Conservation (phyloP, 306 rosid species). For the Luffa aegyptiaca region DNA sequence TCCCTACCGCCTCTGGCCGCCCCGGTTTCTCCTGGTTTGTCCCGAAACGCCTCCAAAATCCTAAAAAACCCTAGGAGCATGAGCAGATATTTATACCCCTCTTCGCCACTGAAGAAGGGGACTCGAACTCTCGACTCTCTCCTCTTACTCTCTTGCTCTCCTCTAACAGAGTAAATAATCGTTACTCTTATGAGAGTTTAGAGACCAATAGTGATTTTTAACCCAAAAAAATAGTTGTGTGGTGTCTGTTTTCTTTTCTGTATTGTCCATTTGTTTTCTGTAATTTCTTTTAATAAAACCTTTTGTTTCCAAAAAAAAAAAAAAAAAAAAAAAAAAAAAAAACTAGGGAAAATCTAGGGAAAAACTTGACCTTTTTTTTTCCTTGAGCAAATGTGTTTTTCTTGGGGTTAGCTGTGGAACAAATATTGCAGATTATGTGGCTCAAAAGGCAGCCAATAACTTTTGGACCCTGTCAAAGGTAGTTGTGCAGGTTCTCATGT, state of each 20-base stretch:
- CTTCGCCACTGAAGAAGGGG: no score
- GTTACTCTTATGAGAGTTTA: no score
- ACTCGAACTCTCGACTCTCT: no score
- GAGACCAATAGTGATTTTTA: no score
- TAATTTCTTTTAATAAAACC: not conserved
- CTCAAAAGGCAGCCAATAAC: conserved; percentile 84
- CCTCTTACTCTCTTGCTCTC: no score
- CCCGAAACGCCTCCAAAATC: no score
- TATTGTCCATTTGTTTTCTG: not conserved
- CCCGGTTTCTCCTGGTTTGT: no score
- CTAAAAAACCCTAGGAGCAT: no score
- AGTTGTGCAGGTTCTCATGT: conserved; percentile 82
- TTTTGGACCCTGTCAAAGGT: conserved; percentile 89
- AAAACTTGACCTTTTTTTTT: not conserved
- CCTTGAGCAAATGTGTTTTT: conserved; percentile 72
- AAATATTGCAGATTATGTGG: conserved; percentile 82
- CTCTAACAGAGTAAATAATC: no score
- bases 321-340: no score
- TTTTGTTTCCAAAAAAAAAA: not conserved
- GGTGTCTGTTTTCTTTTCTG: not conserved
- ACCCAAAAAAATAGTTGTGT: not conserved
- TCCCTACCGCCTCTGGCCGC: no score
- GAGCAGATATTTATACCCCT: no score
- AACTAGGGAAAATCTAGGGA: not conserved
- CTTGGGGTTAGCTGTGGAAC: conserved; percentile 98